phyloP scores from a whole-genome alignment of 1,284 basidiomycete species.

The Phellinidium pouzarii region DNA sequence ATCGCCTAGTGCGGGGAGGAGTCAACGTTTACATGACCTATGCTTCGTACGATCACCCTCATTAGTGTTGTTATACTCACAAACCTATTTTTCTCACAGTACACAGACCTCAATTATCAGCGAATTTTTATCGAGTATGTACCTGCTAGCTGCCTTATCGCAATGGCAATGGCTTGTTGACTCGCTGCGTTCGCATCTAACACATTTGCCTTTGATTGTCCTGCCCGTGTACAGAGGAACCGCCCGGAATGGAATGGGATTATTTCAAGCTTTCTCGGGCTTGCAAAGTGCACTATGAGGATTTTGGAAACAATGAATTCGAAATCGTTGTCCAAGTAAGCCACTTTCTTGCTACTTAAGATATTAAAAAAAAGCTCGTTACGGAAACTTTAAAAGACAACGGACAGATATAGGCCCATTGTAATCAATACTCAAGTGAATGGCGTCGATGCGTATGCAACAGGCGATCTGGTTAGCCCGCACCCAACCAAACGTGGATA shows the following conservation, averaged over 20 bases:
- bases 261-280: slow-evolving; percentile 24
- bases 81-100: slow-evolving; percentile 7
- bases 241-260: slow-evolving; percentile 24
- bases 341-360: neutral
- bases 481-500: slow-evolving; percentile 39
- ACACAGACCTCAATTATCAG: slow-evolving; percentile 21
- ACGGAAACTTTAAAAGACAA: slow-evolving; percentile 20
- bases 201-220: neutral
- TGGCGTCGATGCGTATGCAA: slow-evolving; percentile 29
- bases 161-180: too few species aligned
- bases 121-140: slow-evolving; percentile 21
- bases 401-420: slow-evolving; percentile 6
- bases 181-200: too few species aligned
- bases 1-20: slow-evolving; percentile 23
- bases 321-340: slow-evolving; percentile 17
- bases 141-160: neutral
- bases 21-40: slow-evolving; percentile 24
- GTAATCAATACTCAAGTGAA: slow-evolving; percentile 20
- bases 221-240: too few species aligned
- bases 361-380: slow-evolving; percentile 15
- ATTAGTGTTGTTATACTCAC: neutral
- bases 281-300: slow-evolving; percentile 5
- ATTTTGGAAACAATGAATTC: slow-evolving; percentile 22
- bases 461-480: slow-evolving; percentile 37
- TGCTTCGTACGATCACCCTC: slow-evolving; percentile 23